Percentiles rank a stretch among this genome's conserved stretches.
phyloP scores from a whole-genome alignment of 306 rosid species.

The Cucurbita ficifolia region DNA sequence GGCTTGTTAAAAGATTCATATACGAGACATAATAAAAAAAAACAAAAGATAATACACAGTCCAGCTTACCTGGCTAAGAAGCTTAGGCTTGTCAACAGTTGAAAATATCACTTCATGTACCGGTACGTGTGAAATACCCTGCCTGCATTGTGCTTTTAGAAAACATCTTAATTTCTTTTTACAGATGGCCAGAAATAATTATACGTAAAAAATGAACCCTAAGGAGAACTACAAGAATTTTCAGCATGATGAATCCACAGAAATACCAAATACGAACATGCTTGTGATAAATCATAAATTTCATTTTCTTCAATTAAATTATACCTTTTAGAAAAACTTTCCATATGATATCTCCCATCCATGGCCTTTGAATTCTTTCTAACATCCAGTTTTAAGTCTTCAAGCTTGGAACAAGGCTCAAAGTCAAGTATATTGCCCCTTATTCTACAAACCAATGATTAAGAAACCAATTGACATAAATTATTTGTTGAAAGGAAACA shows the following conservation, averaged over 20 bases:
- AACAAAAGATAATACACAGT: not conserved
- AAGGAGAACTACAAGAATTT: not conserved
- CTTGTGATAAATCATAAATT: not conserved
- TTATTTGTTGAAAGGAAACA: not conserved
- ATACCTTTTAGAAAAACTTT: slow-evolving; percentile 42
- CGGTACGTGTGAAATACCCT: slow-evolving; percentile 28
- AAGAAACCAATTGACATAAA: not conserved
- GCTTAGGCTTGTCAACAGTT: slow-evolving; percentile 87
- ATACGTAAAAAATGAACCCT: not conserved
- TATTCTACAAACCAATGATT: slow-evolving; percentile 20
- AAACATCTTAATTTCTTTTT: not conserved
- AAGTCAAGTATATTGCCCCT: slow-evolving; percentile 56
- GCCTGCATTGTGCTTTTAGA: slow-evolving; percentile 42
- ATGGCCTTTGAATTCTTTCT: slow-evolving; percentile 39
- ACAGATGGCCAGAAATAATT: not conserved
- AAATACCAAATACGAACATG: not conserved
- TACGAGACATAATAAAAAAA: not conserved
- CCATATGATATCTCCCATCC: slow-evolving; percentile 23
- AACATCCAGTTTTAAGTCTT: slow-evolving; percentile 82
- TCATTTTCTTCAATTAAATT: not conserved
- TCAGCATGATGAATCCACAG: not conserved
- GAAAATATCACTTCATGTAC: slow-evolving; percentile 91
- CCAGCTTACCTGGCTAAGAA: slow-evolving; percentile 81
- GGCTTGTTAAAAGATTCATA: slow-evolving; percentile 34
- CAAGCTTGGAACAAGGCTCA: slow-evolving; percentile 94